phyloP scores from a whole-genome alignment of 208 protist genomes.

The Crithidia brevicula region DNA sequence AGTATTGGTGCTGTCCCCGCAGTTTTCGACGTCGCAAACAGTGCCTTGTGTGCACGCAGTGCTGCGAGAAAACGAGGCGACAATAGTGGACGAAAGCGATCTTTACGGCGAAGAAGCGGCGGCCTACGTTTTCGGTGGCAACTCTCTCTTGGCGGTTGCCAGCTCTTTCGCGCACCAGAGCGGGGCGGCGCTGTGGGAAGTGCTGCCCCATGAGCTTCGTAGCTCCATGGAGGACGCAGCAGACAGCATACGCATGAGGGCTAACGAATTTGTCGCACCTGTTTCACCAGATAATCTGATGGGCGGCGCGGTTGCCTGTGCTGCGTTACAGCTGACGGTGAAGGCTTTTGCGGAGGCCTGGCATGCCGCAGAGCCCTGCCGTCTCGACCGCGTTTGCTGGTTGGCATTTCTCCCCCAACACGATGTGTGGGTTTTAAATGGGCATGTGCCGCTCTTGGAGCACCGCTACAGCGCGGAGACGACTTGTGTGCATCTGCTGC shows the following conservation, averaged over 20 bases:
- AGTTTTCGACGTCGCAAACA: slow-evolving; percentile 31
- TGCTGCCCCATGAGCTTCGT: slow-evolving; percentile 2
- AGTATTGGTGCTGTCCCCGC: slow-evolving; percentile 68
- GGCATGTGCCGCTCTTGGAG: slow-evolving; percentile 61
- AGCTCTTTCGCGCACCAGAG: slow-evolving; percentile 13
- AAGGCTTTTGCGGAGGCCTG: slow-evolving; percentile 46
- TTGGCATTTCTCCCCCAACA: slow-evolving; percentile 46
- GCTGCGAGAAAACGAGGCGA: slow-evolving; percentile 32
- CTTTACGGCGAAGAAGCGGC: slow-evolving; percentile 39
- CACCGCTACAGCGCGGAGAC: slow-evolving; percentile 46
- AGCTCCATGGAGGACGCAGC: slow-evolving; percentile 34
- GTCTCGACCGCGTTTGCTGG: slow-evolving; percentile 47
- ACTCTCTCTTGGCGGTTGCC: slow-evolving; percentile 27
- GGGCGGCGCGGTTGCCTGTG: slow-evolving; percentile 48
- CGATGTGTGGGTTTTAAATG: slow-evolving; percentile 75
- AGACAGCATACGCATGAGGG: slow-evolving; percentile 10
- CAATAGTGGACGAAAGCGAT: slow-evolving; percentile 33
- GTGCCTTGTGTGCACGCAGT: slow-evolving; percentile 39
- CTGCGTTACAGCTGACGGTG: slow-evolving; percentile 34
- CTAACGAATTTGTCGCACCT: slow-evolving; percentile 21
- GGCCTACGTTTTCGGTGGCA: slow-evolving; percentile 34
- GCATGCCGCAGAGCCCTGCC: slow-evolving; percentile 28
- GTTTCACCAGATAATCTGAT: slow-evolving; percentile 29
- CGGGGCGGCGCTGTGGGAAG: slow-evolving; percentile 26
- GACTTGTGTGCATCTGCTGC: slow-evolving; percentile 39